Base-by-base conservation (phyloP, 2,329 filamentous ascomycete genomes). In the Mycosphaerella sp. region DNA sequence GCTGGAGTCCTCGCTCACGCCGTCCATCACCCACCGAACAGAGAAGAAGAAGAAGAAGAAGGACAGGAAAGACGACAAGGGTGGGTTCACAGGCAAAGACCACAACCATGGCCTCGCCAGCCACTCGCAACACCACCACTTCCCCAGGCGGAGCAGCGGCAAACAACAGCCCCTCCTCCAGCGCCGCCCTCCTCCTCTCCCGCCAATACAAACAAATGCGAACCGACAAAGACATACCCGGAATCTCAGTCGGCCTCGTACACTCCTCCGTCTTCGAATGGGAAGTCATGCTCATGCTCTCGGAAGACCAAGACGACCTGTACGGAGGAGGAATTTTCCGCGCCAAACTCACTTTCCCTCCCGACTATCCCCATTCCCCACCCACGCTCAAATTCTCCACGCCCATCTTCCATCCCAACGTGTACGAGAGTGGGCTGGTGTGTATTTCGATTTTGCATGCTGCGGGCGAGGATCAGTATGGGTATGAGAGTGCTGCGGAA, bases 231-330 rank as follows among this genome's bases (percentile, higher is more conserved):
- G 89, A 95, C 70, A 86, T 97, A 41, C 89, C 89, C 0, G 93
- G 91, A 47, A 95, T 97, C 66, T 96, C 89, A 56, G 95, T 89
- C 64, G 93, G 93, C 0, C 75, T 98, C 39, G 83, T 90, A 46
- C 83, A 85, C 64, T 87, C 86, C 69, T 86, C 95, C 68, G 83
- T 97, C 8, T 96, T 96, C 60, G 87, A 95, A 74, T 98, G 93
- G 93, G 90, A 97, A 71, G 89, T 97, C 16, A 95, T 96, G 87
- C 81, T 98, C 55, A 97, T 98, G 91, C 91, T 97, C 59, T 89
- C 82, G 56, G 89, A 95, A 66, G 90, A 87, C 72, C 64, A 66
- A 53, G 65, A 65, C 42, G 91, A 90, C 72, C 87, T 87, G 70
- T 96, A 96, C 64, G 90, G 90, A 64, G 90, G 90, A 68, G 93